phyloP scores from a whole-genome alignment of 352 stramenopile species.

The Phytopythium helicoides region DNA sequence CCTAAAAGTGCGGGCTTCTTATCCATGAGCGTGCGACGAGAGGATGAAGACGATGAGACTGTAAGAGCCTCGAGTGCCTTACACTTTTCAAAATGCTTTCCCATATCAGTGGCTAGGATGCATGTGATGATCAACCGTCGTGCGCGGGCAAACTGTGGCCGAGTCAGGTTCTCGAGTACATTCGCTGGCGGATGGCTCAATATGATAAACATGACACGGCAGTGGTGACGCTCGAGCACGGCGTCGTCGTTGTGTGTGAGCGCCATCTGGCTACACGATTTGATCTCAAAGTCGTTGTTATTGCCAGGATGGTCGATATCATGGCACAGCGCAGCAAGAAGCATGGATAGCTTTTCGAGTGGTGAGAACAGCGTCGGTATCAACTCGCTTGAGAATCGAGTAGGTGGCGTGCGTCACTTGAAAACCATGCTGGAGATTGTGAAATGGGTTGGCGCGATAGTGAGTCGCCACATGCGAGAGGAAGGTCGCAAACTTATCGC shows the following conservation, averaged over 20 bases:
- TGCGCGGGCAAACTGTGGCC: constrained; percentile 47
- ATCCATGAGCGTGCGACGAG: constrained; percentile 18
- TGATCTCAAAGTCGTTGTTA: constrained; percentile 85
- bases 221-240: constrained; percentile 84
- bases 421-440: constrained; percentile 78
- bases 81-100: constrained; percentile 70
- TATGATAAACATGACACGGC: constrained; percentile 67
- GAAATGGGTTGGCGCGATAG: constrained; percentile 68
- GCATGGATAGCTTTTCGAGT: constrained; percentile 8
- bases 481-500: constrained; percentile 57
- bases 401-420: constrained; percentile 62
- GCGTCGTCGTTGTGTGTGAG: constrained; percentile 81
- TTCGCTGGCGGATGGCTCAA: constrained; percentile 56
- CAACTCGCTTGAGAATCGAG: constrained; percentile 45
- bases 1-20: constrained; percentile 51
- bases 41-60: constrained; percentile 22
- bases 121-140: constrained; percentile 54
- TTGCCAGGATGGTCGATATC: constrained; percentile 81
- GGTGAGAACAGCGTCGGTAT: constrained; percentile 35
- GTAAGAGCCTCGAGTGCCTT: constrained; percentile 55
- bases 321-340: constrained; percentile 57
- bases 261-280: constrained; percentile 63
- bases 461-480: constrained; percentile 51
- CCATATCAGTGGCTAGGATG: constrained; percentile 79
- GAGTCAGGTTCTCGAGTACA: constrained; percentile 49